phyloP scores from a whole-genome alignment of 768 basidiomycete species.

The Russula virescens region DNA sequence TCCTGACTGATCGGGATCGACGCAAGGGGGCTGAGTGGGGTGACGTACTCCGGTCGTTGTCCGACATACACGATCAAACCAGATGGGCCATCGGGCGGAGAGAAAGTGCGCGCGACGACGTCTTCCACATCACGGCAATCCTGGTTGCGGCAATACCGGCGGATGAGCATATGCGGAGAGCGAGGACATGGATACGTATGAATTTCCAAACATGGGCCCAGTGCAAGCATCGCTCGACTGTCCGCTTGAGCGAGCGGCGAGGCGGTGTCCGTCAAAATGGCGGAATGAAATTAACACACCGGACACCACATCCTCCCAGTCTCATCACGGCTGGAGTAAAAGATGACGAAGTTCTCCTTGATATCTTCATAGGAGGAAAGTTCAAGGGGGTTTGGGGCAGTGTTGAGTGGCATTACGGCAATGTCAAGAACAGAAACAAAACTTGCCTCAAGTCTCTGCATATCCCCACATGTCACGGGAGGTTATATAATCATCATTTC shows the following conservation, averaged over 20 bases:
- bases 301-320: constrained; percentile 65
- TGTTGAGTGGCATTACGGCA: constrained; percentile 23
- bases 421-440: not conserved
- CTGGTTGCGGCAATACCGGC: constrained; percentile 31
- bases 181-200: not conserved
- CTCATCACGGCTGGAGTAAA: constrained; percentile 61
- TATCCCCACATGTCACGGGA: not conserved
- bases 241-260: not conserved
- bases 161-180: constrained; percentile 19
- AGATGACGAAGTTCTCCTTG: constrained; percentile 55
- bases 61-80: constrained; percentile 68
- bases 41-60: constrained; percentile 50
- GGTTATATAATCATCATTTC: constrained; percentile 8
- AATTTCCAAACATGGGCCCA: not conserved
- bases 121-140: constrained; percentile 63
- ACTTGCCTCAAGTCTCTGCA: too few relatives aligned
- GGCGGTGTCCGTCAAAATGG: not conserved
- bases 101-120: constrained; percentile 48
- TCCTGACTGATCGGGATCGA: constrained; percentile 4
- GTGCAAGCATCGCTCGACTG: not conserved
- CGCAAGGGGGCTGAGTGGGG: not conserved
- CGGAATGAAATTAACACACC: constrained; percentile 35
- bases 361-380: constrained; percentile 35
- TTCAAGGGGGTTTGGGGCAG: constrained; percentile 34
- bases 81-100: constrained; percentile 38